These are phyloP conservation scores for Ceratorhiza oryzae-sativae DNA, from an alignment of 1,284 basidiomycete species.

Conservation along the genomic window DNA sequence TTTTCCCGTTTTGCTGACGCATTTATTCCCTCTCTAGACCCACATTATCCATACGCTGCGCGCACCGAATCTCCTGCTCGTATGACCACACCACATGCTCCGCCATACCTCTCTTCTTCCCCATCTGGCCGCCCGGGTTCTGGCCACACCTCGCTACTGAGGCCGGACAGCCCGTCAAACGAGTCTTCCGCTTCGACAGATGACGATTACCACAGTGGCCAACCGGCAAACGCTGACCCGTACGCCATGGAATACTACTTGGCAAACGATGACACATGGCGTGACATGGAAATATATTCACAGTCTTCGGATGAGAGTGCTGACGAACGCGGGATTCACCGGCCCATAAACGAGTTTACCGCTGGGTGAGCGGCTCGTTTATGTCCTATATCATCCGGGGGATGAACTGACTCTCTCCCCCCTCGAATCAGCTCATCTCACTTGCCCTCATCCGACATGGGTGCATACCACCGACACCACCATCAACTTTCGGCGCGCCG, in stretches of 20 bases:
- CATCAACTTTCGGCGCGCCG: background rate
- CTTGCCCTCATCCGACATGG: constrained; percentile 28
- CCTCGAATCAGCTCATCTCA: constrained; percentile 23
- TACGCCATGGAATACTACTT: constrained; percentile 34
- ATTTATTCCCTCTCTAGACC: background rate
- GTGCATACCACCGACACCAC: background rate
- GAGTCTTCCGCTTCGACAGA: constrained; percentile 36
- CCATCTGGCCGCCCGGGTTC: constrained; percentile 2
- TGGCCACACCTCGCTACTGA: constrained; percentile 20
- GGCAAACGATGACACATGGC: constrained; percentile 34
- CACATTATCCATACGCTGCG: background rate
- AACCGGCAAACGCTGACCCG: constrained; percentile 22
- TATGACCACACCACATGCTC: constrained; percentile 7
- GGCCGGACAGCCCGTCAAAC: constrained; percentile 34
- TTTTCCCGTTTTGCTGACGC: constrained; percentile 21
- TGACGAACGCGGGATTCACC: constrained; percentile 4
- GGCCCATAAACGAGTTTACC: constrained; percentile 14
- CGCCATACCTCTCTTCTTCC: background rate
- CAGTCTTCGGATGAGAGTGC: constrained; percentile 29
- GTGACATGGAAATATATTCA: constrained; percentile 24
- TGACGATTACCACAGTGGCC: constrained; percentile 11
- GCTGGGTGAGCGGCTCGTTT: background rate
- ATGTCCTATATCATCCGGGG: background rate
- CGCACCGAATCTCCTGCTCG: constrained; percentile 1
- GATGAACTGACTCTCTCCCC: background rate